These are phyloP conservation scores for Russula brevipes DNA, from an alignment of 768 basidiomycete species.

Conservation along the genomic window DNA sequence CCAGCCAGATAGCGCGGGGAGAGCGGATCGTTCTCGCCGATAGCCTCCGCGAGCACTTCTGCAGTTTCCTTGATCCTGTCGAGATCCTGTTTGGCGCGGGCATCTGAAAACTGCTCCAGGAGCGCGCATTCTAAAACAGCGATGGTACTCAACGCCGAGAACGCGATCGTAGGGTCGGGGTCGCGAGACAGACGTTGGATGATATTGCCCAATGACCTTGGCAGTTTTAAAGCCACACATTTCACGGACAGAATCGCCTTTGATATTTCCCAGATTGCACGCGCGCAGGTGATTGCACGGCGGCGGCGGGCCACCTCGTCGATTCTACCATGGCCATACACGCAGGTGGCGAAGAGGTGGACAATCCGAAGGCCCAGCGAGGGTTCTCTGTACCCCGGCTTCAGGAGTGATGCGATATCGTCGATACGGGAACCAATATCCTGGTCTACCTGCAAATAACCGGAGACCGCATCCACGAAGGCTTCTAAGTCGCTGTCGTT, in stretches of 20 bases:
- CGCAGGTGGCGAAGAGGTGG: conserved; percentile 5
- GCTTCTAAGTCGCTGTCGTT: not conserved
- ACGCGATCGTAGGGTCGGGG: conserved; percentile 5
- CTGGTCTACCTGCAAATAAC: not conserved
- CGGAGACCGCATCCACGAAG: not conserved
- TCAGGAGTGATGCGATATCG: conserved; percentile 5
- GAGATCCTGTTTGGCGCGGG: not conserved
- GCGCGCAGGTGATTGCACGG: conserved; percentile 15
- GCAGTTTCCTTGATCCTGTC: not conserved
- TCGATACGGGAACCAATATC: not conserved
- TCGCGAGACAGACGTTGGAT: conserved; percentile 4
- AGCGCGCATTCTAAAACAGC: not conserved
- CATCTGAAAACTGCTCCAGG: not conserved
- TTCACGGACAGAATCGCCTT: conserved; percentile 1
- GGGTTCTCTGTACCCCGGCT: not conserved
- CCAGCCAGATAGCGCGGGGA: not conserved
- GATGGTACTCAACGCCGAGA: conserved; percentile 1
- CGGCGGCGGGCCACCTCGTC: conserved; percentile 6
- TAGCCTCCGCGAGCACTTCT: not conserved
- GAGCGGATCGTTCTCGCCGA: not conserved
- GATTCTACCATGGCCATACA: conserved; percentile 6
- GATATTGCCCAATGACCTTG: not conserved
- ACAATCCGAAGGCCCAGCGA: conserved; percentile 4
- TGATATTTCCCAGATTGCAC: conserved; percentile 12
- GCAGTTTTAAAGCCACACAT: not conserved